A percentile compares a stretch with the other conserved stretches of the same genome.
Evolutionary conservation across 805 yeast genomes (phyloP).

Genomic region (Tetrapisispora phaffii): DNA sequence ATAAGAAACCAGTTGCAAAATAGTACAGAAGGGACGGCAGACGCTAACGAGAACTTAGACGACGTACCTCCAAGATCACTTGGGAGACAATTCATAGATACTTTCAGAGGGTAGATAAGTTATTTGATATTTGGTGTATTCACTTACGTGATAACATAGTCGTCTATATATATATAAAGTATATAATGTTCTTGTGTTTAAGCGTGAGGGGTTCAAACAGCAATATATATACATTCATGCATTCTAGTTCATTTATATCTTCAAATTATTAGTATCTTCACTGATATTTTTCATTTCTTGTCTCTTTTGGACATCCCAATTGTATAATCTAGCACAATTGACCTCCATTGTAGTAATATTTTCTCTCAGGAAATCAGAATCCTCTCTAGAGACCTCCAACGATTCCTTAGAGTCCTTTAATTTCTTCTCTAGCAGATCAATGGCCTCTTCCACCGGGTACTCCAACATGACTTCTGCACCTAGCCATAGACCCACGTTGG

Average conservation of each 20-base stretch:
- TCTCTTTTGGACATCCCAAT: conserved; percentile 80
- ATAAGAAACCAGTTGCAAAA: not conserved
- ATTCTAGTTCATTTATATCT: conserved; percentile 8
- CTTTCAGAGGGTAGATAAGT: conserved; percentile 37
- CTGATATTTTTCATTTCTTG: conserved; percentile 36
- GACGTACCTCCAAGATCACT: conserved; percentile 56
- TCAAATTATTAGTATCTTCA: conserved; percentile 32
- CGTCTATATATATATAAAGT: not conserved
- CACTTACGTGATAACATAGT: not conserved
- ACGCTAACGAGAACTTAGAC: not conserved
- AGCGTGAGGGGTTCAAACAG: not conserved
- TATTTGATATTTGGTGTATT: not conserved
- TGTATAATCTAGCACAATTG: conserved; percentile 84
- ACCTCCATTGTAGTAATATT: conserved; percentile 97
- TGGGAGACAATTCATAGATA: conserved; percentile 50
- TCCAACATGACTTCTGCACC: conserved; percentile 98
- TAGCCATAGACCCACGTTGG: conserved; percentile 79
- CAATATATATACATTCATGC: not conserved
- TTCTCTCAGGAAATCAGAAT: conserved; percentile 78
- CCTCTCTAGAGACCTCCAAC: conserved; percentile 61
- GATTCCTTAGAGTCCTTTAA: conserved; percentile 52
- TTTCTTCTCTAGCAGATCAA: conserved; percentile 52
- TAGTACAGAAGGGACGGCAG: not conserved
- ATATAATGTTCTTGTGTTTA: not conserved
- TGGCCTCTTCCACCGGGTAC: conserved; percentile 83